Evolutionary conservation across 2,329 filamentous ascomycete species (phyloP), one percentile per base, ranked within the genome.

Genomic region (Stagonosporopsis chrysanthemi): DNA sequence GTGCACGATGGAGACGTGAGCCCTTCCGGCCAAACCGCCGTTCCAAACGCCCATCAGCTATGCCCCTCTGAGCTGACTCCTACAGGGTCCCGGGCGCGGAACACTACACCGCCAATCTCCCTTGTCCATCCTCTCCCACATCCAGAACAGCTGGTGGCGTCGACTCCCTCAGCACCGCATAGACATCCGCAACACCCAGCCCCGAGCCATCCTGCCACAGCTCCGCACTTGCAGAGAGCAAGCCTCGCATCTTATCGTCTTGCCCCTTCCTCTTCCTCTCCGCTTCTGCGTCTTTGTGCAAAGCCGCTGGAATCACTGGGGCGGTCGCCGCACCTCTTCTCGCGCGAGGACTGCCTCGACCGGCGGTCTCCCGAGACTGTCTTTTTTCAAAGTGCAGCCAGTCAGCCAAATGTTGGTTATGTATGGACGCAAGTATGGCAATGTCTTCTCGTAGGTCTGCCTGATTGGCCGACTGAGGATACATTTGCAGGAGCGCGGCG

Each of bases 151-250:
- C 6, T 24, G 46, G 19, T 15, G n/a, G n/a, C n/a, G 46, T 33
- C 14, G 36, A 33, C n/a, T 17, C 12, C 11, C 43, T 19, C n/a
- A 4, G 36, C 17, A 26, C 45, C 2, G 44, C 50, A 38, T 51
- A 67, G 3, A 63, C 66, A 24, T 68, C 64, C 6, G 58, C 63
- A 26, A 68, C 61, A 2, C 56, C 52, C 38, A 52, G 15, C 3
- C 61, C 66, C 15, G 53, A 61, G 2, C 56, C 59, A 52, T 63
- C 64, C 36, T 58, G 60, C 65, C 67, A 69, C n/a, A 70, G 38
- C n/a, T 52, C 39, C 3, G 67, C 67, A 1, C 50, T 31, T 1
- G 62, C 56, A 22, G 63, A 64, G 11, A 71, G 31, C 1, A 61
- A 44, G 19, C 36, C 15, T 9, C 63, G 44, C 5, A 71, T n/a